Base-by-base conservation (phyloP, 73 alveolate species). In the Blepharisma japonicum region DNA sequence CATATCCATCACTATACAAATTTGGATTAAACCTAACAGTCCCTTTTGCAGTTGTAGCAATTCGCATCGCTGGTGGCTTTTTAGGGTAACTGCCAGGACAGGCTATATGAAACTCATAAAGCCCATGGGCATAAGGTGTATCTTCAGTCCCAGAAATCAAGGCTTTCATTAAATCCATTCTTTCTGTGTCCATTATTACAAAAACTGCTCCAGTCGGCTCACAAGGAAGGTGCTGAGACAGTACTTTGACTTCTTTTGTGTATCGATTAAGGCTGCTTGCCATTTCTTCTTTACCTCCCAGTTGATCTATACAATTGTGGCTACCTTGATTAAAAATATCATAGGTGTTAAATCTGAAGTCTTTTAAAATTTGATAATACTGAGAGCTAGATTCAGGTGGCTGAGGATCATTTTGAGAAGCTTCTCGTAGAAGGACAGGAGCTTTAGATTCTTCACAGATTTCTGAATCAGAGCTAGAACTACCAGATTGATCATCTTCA, bases 41-140 rank as follows among this genome's bases (percentile, higher is more conserved):
- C 6, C 97, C 97, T 20, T 81, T 82, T 0, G 99, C 99, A 21
- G 99, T 96, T 21, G 99, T 96, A 79, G 86, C 86, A 42, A 96
- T 79, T 70, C 81, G 92, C 85, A 95, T 92, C 87, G 88, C 91
- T 1, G 99, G 99, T 14, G 99, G 97, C 25, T 85, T 89, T 68
- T 92, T 88, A 25, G 99, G 99, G 81, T 96, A 96, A 81, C 79
- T 87, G 70, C 81, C 89, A 82, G 94, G 98, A 77, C 87, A 94
- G 83, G 91, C 92, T 11, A 94, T 95, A 77, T 94, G 98, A 91
- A 84, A 94, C 77, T 91, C 93, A 83, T 85, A 96, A 54, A 97
- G 97, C 49, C 99, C 99, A 90, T 96, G 96, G n/a, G 98, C 96
- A 85, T 96, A 96, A 7, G 99, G 99, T 4, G 99, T 96, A 25